Evolutionary conservation across 768 basidiomycete species (phyloP).

Genomic region (Russula griseocarnosa): DNA sequence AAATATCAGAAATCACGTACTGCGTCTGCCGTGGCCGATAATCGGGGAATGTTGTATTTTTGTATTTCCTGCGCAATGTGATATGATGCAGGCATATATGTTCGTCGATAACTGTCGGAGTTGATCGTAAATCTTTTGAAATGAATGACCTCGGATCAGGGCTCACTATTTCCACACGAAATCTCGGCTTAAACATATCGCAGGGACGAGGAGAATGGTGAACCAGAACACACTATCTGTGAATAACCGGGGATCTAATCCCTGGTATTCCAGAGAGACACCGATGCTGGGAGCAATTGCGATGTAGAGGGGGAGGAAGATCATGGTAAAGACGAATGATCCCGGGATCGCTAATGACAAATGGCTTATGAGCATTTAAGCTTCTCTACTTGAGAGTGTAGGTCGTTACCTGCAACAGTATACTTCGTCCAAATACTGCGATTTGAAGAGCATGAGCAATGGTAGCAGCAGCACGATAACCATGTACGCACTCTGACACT

Average conservation of each 20-base stretch:
- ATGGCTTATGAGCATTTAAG: constrained; percentile 18
- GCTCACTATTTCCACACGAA: constrained; percentile 97
- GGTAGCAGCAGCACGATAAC: constrained; percentile 11
- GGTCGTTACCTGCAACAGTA: constrained; percentile 74
- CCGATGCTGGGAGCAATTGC: constrained; percentile 79
- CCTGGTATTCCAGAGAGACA: constrained; percentile 87
- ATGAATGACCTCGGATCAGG: background rate
- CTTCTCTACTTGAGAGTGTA: constrained; percentile 23
- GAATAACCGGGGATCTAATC: constrained; percentile 89
- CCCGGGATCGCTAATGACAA: constrained; percentile 78
- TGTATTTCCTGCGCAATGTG: constrained; percentile 99
- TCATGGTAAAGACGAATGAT: constrained; percentile 95
- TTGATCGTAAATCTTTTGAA: constrained; percentile 24
- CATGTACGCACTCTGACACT: constrained; percentile 83
- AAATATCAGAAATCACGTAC: constrained; percentile 44
- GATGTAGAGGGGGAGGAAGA: constrained; percentile 88
- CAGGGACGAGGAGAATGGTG: constrained; percentile 75
- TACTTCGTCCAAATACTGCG: constrained; percentile 98
- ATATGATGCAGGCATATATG: constrained; percentile 88
- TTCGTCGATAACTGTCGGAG: constrained; percentile 71
- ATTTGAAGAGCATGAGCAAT: constrained; percentile 5
- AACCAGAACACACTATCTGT: constrained; percentile 87
- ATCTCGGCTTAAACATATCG: constrained; percentile 81
- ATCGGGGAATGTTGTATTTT: constrained; percentile 96
- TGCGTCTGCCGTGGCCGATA: constrained; percentile 97